Conservation (phyloP, 129 eudicot genomes). For the Lonicera japonica region DNA sequence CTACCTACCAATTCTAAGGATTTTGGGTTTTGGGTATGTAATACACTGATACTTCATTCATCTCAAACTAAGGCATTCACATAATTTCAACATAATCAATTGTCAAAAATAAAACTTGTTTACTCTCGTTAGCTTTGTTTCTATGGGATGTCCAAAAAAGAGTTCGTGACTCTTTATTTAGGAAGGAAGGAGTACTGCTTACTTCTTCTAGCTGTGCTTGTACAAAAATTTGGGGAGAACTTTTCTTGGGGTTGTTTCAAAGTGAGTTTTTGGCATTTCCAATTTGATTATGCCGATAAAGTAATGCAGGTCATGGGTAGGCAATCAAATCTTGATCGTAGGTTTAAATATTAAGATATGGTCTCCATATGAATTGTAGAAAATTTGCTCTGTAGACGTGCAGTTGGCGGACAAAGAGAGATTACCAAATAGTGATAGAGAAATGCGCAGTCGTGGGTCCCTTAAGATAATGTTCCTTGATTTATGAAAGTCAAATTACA, state of each 20-base stretch:
- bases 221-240: no score
- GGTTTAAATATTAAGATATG: slow-evolving; percentile 28
- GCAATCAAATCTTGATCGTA: slow-evolving; percentile 26
- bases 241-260: slow-evolving; percentile 4
- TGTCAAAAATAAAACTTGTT: no score
- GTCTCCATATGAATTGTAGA: slow-evolving; percentile 22
- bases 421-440: slow-evolving; percentile 31
- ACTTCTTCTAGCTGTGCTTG: no score
- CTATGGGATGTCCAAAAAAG: no score
- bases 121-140: no score
- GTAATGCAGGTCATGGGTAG: slow-evolving; percentile 12
- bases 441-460: slow-evolving; percentile 34
- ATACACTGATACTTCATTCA: no score
- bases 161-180: no score
- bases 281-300: no score
- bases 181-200: no score
- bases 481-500: slow-evolving; percentile 28
- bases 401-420: slow-evolving; percentile 40
- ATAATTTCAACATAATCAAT: no score
- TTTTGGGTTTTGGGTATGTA: no score
- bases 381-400: slow-evolving; percentile 30
- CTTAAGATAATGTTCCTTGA: slow-evolving; percentile 13
- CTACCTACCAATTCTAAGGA: neutral
- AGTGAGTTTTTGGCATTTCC: neutral
- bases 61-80: no score